phyloP scores from a whole-genome alignment of 192 early-diverging fungal genomes.

The Mortierella hygrophila region DNA sequence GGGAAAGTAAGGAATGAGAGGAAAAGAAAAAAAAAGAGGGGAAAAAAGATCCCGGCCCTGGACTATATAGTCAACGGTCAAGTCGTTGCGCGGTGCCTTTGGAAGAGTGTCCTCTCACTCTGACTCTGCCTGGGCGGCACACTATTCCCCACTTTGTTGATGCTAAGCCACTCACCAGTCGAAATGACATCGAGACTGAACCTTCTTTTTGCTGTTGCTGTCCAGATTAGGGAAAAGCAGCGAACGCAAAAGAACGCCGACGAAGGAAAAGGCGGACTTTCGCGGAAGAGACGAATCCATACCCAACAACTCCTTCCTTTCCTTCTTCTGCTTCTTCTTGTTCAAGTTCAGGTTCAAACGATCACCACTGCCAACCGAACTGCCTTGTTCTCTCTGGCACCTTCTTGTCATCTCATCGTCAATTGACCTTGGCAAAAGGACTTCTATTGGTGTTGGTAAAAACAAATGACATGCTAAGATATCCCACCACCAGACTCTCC shows the following conservation, averaged over 20 bases:
- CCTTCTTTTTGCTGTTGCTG: too few species aligned
- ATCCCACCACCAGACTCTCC: neutral
- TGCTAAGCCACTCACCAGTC: too few species aligned
- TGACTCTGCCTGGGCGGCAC: constrained; percentile 1
- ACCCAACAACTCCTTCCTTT: neutral
- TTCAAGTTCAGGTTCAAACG: neutral
- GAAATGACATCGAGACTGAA: too few species aligned
- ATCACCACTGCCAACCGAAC: neutral
- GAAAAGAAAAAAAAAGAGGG: neutral
- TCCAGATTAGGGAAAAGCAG: neutral
- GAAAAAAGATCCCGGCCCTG: neutral
- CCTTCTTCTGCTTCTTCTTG: too few species aligned
- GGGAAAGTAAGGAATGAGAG: constrained; percentile 21
- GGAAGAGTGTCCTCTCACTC: neutral
- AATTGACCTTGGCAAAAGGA: too few species aligned
- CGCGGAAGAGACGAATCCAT: neutral
- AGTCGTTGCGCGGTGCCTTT: neutral
- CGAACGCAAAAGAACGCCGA: neutral
- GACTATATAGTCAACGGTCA: neutral
- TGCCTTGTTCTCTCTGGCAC: neutral
- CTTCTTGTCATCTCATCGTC: neutral
- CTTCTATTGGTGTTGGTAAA: neutral
- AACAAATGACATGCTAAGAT: neutral
- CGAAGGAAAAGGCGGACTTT: neutral
- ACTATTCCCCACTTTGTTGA: too few species aligned